Evolutionary conservation across 2,329 filamentous ascomycete species (phyloP), one percentile per base, ranked within the genome.

Genomic region (Aspergillus awamori): DNA sequence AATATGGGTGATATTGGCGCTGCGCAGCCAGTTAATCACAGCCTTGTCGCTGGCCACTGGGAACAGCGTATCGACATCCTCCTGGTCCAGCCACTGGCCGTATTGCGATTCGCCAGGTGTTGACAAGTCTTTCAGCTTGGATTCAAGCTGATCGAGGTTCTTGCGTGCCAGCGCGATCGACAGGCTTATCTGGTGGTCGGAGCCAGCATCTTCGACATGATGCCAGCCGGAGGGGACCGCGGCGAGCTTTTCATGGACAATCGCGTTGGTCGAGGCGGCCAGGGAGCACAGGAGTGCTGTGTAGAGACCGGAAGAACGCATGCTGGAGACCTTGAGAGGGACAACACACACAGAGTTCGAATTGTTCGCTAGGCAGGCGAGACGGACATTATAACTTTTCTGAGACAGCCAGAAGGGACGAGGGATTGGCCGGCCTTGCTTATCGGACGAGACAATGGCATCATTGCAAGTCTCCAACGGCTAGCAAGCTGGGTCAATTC

Each of bases 21-120:
- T 65, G 61, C 78, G 70, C n/a, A 84, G 72, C 82, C 82, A 84
- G 22, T 62, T 65, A 8, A 76, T 69, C 15, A 82, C 77, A 1
- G 72, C 67, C 0, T 73, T 64, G 7, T 75, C 66, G 7, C 77
- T 74, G 6, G 77, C 74, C 4, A 75, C 68, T 7, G 73, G 76
- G 45, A 83, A 76, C 63, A 81, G 74, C 4, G 73, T 65, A 49
- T 81, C 77, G 58, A 82, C 74, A 39, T 81, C 78, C 11, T 76
- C 71, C 43, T 76, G 72, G 22, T 74, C 76, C 63, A 83, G 77
- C 69, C 84, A 83, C 59, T 82, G 70, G 26, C 83, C 83, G 64
- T 85, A 85, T 15, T 74, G 71, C 3, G 76, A 63, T 61, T 79
- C 73, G 6, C 77, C 76, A 1, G 83, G 83, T 0, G 81, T 82